Base-by-base conservation (phyloP, 73 alveolate genomes). In the Paramecium bursaria region DNA sequence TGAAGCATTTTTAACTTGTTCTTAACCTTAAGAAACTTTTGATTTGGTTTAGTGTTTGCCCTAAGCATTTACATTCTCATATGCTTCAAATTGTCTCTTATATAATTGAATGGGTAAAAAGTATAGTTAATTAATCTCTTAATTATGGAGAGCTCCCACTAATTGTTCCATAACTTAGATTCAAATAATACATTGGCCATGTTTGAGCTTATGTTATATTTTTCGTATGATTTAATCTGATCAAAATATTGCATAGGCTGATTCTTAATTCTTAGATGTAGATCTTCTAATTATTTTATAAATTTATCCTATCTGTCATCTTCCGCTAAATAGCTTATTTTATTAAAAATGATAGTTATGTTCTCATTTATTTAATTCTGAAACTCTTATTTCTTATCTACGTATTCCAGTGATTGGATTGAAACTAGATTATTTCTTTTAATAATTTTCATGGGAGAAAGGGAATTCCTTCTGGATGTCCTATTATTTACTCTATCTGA, bases 61-160 rank as follows among this genome's bases (percentile, higher is more conserved):
- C 5, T 11, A 39, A 39, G 5, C 5, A 5, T 39, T 11, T 39
- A 7, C 11, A 11, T 67, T 0, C 61, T 67, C 44, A 21, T 67
- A 11, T 21, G 44, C 44, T 47, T 31, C 1, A 67, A 25, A 11
- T 30, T 39, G 35, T 67, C 44, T 67, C 14, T 2, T n/a, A 39
- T 14, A 67, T 67, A 67, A 1, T 25, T 15, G 44, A 39, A 67
- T n/a, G 82, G 82, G 44, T 67, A 42, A 0, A 67, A 19, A 42
- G 44, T n/a, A 39, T 25, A 67, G 7, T 35, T 67, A 9, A 42
- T 19, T 35, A 67, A 25, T 67, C 13, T 31, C 14, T 39, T 21
- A 39, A 67, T 25, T 3, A 67, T 67, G n/a, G 6, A 21, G 44
- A 14, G 14, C 44, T 67, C 6, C 82, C 82, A 39, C 9, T 47